Evolutionary conservation across 2,329 filamentous ascomycete species (phyloP), one percentile per base, ranked within the genome.

Genomic region (Hymenoscyphus repandus): DNA sequence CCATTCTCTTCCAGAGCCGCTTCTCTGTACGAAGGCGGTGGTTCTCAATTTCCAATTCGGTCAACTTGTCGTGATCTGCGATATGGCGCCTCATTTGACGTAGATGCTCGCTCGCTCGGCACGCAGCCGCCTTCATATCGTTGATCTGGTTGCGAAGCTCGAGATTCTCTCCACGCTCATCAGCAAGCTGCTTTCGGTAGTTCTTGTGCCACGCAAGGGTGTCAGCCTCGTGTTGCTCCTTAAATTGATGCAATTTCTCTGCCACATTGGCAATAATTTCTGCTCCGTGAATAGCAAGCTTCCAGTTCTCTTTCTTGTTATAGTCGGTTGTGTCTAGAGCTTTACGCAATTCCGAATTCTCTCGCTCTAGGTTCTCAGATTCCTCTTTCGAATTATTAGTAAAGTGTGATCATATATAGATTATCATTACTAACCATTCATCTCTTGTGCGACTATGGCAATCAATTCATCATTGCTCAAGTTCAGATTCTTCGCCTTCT

Each of bases 1-100:
- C 82, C 72, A 84, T 74, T 38, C 82, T 72, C 68, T 85, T 85
- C 82, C 81, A 86, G 66, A 82, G 83, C 2, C 82, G 72, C 48
- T 83, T 62, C 66, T 85, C 79, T 64, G 83, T 80, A 3, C 77
- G 73, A 39, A 70, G 66, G 5, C 77, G 75, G 45, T 72, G 73
- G 43, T 75, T 73, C 36, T 80, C 72, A 2, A 82, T 74, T 4
- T 73, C 70, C 30, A 73, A 70, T 50, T 80, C 74, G 71, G 79
- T 78, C 17, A 76, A 70, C 34, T 69, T 68, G 56, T 75, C 72
- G 52, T 83, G 73, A 57, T 81, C 79, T 56, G 82, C 77, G 60
- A 80, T 77, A 48, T 70, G 71, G 40, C 74, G 70, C 46, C 81
- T 74, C 58, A 84, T 83, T 34, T 73, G 68, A 36, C 81, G 78